phyloP scores from a whole-genome alignment of 2,329 filamentous ascomycete species.

The Colletotrichum nymphaeae region DNA sequence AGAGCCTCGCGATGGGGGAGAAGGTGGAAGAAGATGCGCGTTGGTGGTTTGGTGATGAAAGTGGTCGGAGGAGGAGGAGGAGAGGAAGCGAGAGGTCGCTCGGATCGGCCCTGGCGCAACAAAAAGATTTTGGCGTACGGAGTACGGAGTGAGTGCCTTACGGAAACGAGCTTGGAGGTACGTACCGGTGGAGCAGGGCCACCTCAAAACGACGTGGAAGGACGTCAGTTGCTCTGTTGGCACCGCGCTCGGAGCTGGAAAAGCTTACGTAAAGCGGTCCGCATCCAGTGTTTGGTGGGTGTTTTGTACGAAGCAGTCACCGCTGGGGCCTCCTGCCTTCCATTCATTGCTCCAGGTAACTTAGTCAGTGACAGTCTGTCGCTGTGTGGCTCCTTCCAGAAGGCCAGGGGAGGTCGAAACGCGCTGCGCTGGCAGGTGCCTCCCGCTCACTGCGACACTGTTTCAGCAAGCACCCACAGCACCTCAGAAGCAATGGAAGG shows the following conservation, averaged over 20 bases:
- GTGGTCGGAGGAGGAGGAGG: slow-evolving; percentile 24
- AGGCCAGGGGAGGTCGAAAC: neutral
- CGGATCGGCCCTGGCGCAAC: slow-evolving; percentile 26
- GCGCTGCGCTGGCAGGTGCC: neutral
- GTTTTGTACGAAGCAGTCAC: neutral
- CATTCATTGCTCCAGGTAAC: neutral
- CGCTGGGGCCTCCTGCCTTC: neutral
- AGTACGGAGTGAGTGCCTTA: no score
- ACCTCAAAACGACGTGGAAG: neutral
- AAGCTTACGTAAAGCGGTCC: slow-evolving; percentile 1
- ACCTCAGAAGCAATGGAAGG: neutral
- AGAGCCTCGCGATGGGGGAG: slow-evolving; percentile 11
- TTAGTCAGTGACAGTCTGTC: neutral
- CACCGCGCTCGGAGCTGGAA: slow-evolving; percentile 8
- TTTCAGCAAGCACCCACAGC: slow-evolving; percentile 2
- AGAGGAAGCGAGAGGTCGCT: slow-evolving; percentile 23
- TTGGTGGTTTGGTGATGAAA: slow-evolving; percentile 30
- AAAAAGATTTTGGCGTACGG: slow-evolving; percentile 34
- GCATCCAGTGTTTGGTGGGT: no score
- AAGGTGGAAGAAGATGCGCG: slow-evolving; percentile 15
- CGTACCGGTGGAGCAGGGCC: neutral
- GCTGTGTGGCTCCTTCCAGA: slow-evolving; percentile 2
- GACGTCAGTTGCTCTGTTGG: slow-evolving; percentile 1
- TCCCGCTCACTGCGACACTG: neutral
- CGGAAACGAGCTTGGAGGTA: neutral